A percentile compares a stretch with the other conserved stretches of the same genome.
phyloP scores from a whole-genome alignment of 305 asterid species.

The Petunia hybrid region DNA sequence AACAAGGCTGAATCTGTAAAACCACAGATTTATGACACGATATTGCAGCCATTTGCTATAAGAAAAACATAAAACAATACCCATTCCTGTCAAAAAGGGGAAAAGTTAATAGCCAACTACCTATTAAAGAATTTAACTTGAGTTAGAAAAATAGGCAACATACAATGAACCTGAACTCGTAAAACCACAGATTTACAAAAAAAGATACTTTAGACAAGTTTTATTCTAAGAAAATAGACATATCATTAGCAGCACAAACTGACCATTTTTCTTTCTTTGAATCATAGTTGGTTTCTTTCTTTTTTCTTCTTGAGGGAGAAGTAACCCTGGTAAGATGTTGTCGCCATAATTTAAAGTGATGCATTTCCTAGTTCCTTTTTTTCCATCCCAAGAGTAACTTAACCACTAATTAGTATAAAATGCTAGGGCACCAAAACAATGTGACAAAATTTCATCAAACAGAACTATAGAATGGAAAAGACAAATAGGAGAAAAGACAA shows the following conservation, averaged over 20 bases:
- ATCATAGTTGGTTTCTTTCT: not conserved
- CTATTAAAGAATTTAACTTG: not conserved
- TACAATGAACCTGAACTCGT: not conserved
- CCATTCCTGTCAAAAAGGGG: slow-evolving; percentile 36
- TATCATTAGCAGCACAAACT: not conserved
- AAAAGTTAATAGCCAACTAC: not conserved
- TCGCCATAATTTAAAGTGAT: not conserved
- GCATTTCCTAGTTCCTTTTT: too few relatives aligned
- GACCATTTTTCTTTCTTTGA: not conserved
- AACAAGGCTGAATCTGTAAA: slow-evolving; percentile 23
- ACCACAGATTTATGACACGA: not conserved
- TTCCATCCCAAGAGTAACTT: too few relatives aligned
- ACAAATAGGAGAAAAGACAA: slow-evolving; percentile 5
- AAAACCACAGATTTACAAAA: not conserved
- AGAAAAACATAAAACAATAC: not conserved
- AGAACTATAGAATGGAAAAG: too few relatives aligned
- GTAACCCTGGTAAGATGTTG: slow-evolving; percentile 16
- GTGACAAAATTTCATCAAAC: too few relatives aligned
- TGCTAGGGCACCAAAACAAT: too few relatives aligned
- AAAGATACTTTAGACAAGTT: not conserved
- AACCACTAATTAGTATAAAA: too few relatives aligned
- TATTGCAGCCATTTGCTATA: not conserved
- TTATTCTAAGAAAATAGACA: not conserved
- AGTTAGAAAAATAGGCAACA: slow-evolving; percentile 14
- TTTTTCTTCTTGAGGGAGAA: slow-evolving; percentile 19